Base-by-base conservation (phyloP, 2,329 filamentous ascomycete species). In the Leptographium radiaticola region DNA sequence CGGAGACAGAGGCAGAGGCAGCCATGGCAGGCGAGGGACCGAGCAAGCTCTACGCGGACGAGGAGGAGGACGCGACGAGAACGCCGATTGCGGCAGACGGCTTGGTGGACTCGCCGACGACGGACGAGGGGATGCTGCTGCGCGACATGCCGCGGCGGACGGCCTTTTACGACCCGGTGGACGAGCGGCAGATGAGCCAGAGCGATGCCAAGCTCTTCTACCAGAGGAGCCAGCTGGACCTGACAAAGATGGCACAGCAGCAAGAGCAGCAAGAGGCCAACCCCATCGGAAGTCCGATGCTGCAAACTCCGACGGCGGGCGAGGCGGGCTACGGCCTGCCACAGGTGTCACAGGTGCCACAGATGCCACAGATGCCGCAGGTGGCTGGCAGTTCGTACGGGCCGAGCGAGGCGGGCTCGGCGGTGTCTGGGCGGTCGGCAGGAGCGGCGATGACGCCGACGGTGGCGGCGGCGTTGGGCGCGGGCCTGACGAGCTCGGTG, bases 161-260 rank as follows among this genome's bases (percentile, higher is more conserved):
- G 10, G 87, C 90, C 20, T 94, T 89, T 65, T 96, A 95, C 70
- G 90, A 96, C 68, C 89, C 91, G 63, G 85, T 91, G 52, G 87
- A 88, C 52, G 93, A 98, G 69, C 94, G 93, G 63, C 87, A 91
- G 64, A 86, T 95, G 82, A 94, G 86, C 64, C 89, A 95, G 67
- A 84, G 87, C 31, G 93, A 98, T 66, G 88, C 91, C 56, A 97
- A 95, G 69, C 78, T 96, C 58, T 95, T 97, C 71, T 98, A 95
- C 68, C 91, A 96, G 70, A 79, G 87, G 60, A 89, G 88, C 68
- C 87, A 89, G 67, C 73, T 83, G 55, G 85, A 84, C 58, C 65
- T 67, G 54, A 64, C 63, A 60, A 74, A 67, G 61, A 60, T 59
- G 50, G 64, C 42, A 62, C 55, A 67, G 60, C 55, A 69, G 65